Evolutionary conservation across 2,329 filamentous ascomycete species (phyloP).

Genomic region (Colletotrichum sp.): DNA sequence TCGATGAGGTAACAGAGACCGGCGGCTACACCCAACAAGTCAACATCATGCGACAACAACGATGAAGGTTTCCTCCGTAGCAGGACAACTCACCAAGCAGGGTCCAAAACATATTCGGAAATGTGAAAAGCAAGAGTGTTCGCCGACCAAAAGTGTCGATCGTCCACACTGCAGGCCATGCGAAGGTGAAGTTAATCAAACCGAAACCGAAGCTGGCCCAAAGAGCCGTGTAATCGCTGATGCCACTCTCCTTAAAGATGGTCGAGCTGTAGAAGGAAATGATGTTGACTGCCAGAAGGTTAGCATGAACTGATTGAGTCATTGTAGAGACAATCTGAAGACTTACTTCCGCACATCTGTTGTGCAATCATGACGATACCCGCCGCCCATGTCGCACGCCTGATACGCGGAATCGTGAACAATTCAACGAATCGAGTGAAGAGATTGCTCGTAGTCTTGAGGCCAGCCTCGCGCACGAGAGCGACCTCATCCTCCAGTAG

Average conservation of each 20-base stretch:
- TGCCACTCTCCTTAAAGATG: constrained; percentile 49
- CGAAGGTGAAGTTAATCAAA: constrained; percentile 67
- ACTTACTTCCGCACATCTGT: constrained; percentile 61
- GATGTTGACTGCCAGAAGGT: constrained; percentile 41
- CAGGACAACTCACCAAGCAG: constrained; percentile 40
- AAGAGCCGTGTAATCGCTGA: constrained; percentile 40
- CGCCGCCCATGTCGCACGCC: constrained; percentile 69
- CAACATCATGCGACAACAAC: background rate
- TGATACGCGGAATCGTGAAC: constrained; percentile 61
- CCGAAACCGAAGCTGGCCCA: constrained; percentile 50
- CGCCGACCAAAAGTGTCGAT: constrained; percentile 72
- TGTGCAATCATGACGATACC: constrained; percentile 72
- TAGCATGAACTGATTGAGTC: background rate
- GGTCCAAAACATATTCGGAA: constrained; percentile 70
- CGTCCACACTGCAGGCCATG: constrained; percentile 70
- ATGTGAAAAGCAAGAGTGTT: constrained; percentile 66
- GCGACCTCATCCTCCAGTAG: constrained; percentile 36
- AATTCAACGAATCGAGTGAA: constrained; percentile 58
- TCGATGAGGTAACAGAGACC: constrained; percentile 43
- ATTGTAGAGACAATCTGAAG: background rate
- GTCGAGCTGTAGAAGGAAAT: constrained; percentile 54
- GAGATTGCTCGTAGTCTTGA: constrained; percentile 47
- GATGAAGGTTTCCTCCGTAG: background rate
- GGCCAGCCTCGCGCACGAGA: constrained; percentile 29
- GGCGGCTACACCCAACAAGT: constrained; percentile 28